Evolutionary conservation across 1,284 basidiomycete genomes (phyloP), one percentile per base, ranked within the genome.

Genomic region (Sanghuangporus baumii): DNA sequence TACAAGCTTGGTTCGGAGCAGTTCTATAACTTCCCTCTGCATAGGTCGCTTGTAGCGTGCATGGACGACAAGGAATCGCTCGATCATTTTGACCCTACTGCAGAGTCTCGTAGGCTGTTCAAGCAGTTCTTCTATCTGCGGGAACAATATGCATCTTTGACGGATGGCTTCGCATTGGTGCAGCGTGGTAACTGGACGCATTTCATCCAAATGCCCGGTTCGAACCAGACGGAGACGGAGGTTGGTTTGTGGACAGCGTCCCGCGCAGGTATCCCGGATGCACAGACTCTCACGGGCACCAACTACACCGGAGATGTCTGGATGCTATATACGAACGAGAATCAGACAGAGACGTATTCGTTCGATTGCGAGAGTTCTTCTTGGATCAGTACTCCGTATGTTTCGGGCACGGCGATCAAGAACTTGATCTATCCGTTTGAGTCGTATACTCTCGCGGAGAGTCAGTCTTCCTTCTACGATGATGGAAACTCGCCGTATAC

Each of bases 41-140:
- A 91, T 64, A 87, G 85, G 68, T 77, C 89, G 6, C 73, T 93
- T 40, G 77, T 91, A 26, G 93, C 93, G 58, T 96, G 94, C 71
- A 70, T 88, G 62, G 92, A 96, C 71, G 86, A 89, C 68, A 93
- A 89, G 90, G 94, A 95, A 72, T 84, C 89, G 2, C 83, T 94
- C 26, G 94, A 96, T 71, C 94, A 96, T 73, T 95, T 96, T 72
- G 94, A 96, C 74, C 92, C 93, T 37, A 95, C 93, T 0, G 78
- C 86, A 2, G 86, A 89, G 68, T 81, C 82, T 43, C 85, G 89
- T 46, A 87, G 93, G 59, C 73, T 92, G 63, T 86, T 92, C 68
- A 74, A 83, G 37, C 91, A 91, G 62, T 87, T 93, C 75, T 75
- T 88, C 65, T 80, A 85, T 69, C 78, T 95, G 34, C 88, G 94